Evolutionary conservation across 2,329 filamentous ascomycete species (phyloP).

Genomic region (Fusarium odoratissimum): DNA sequence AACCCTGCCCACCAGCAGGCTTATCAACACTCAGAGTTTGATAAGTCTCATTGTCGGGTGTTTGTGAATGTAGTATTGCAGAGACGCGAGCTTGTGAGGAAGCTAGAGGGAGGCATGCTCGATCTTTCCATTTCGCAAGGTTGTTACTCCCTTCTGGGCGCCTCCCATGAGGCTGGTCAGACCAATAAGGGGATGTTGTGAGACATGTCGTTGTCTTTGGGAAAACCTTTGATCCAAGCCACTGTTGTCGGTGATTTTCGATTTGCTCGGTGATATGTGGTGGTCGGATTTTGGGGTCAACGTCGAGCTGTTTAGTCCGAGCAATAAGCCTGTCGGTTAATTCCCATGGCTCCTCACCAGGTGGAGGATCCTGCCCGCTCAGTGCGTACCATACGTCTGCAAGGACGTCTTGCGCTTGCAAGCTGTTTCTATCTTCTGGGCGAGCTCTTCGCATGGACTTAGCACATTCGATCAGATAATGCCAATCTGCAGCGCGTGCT

Average conservation of each 20-base stretch:
- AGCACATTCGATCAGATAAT: slow-evolving; percentile 50
- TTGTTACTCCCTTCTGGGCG: slow-evolving; percentile 19
- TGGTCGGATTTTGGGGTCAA: slow-evolving; percentile 32
- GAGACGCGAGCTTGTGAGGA: slow-evolving; percentile 5
- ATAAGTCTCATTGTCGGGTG: not conserved
- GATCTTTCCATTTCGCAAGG: slow-evolving; percentile 16
- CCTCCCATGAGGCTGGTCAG: slow-evolving; percentile 33
- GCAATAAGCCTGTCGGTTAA: slow-evolving; percentile 52
- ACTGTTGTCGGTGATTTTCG: slow-evolving; percentile 14
- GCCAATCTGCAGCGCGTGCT: slow-evolving; percentile 51
- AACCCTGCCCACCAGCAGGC: slow-evolving; percentile 7
- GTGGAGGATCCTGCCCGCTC: slow-evolving; percentile 11
- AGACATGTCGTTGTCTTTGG: slow-evolving; percentile 19
- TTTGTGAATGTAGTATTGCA: not conserved
- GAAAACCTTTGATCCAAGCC: not conserved
- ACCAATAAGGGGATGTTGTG: slow-evolving; percentile 48
- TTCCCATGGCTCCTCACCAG: slow-evolving; percentile 44
- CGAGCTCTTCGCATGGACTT: slow-evolving; percentile 41
- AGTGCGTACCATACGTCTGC: slow-evolving; percentile 47
- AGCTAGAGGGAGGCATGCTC: slow-evolving; percentile 4
- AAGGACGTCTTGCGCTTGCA: slow-evolving; percentile 51
- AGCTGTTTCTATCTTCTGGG: slow-evolving; percentile 21
- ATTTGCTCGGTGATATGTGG: slow-evolving; percentile 14
- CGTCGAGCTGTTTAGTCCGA: slow-evolving; percentile 45
- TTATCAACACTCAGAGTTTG: not conserved